Evolutionary conservation across 2,329 filamentous ascomycete genomes (phyloP), one percentile per base, ranked within the genome.

Genomic region (Lachnellula willkommii): DNA sequence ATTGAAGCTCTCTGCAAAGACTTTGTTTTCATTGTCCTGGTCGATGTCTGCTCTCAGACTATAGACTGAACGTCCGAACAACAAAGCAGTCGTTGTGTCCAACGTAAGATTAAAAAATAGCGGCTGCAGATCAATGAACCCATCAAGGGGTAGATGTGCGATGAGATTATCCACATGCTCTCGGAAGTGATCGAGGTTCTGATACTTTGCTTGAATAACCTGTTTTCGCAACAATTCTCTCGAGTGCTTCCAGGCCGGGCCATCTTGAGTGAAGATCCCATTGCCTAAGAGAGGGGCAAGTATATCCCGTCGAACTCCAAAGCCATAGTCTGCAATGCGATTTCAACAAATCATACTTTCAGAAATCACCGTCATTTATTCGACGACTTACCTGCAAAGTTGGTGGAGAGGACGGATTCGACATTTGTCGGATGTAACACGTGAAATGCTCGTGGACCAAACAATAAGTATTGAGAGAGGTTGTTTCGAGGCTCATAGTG

Each of bases 71-170:
- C 78, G 71, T 15, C 81, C 81, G 52, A 84, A 82, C 2, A 85
- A 69, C 54, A 84, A 79, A 42, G 78, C 78, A 0, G 80, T 84
- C 0, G 80, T 77, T 0, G 76, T 77, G 57, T 84, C 80, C 22
- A 84, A 71, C 0, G 80, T 83, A 24, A 82, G 68, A 50, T 73
- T 72, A 64, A 83, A 82, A 1, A 76, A 75, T 0, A 74, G 60
- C 0, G 71, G 69, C 53, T 73, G 66, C 0, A 76, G 56, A 56
- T 75, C 68, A n/a, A 69, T 42, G 9, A 62, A 14, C 2, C 60
- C 54, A 39, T 55, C 35, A n/a, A n/a, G 24, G 1, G 55, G 39
- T 32, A 56, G 11, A 28, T 28, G 57, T 2, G 26, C 24, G 26
- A 75, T 64, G 45, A 76, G 60, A 47, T 72, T 69, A 37, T 70